These are phyloP conservation scores for Gymnopilus dilepis DNA, from an alignment of 768 basidiomycete genomes.

Conservation along the genomic window DNA sequence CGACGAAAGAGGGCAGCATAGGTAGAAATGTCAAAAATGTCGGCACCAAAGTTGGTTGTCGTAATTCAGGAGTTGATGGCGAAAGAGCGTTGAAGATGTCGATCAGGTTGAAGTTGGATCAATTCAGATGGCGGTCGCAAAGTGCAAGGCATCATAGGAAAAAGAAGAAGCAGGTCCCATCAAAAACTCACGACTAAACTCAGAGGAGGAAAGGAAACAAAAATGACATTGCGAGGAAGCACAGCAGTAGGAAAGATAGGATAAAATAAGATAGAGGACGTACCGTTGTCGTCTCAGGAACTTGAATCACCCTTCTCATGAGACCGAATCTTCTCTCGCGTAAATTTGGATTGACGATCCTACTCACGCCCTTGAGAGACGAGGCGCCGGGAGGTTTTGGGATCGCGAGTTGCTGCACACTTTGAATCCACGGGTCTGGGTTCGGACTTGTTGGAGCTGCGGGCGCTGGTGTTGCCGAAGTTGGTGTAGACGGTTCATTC, in stretches of 20 bases:
- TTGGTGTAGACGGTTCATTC: slow-evolving; percentile 1
- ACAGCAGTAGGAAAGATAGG: background rate
- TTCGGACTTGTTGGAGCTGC: background rate
- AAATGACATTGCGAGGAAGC: slow-evolving; percentile 3
- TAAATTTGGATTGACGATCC: slow-evolving; percentile 25
- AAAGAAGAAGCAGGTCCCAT: slow-evolving; percentile 17
- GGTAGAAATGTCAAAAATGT: background rate
- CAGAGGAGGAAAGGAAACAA: slow-evolving; percentile 17
- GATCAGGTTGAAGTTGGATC: slow-evolving; percentile 8
- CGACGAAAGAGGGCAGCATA: background rate
- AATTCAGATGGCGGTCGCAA: slow-evolving; percentile 2
- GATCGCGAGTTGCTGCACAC: background rate
- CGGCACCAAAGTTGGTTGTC: slow-evolving; percentile 12
- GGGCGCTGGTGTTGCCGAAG: slow-evolving; percentile 1
- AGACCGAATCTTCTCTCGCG: slow-evolving; percentile 34
- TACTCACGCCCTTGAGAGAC: slow-evolving; percentile 8
- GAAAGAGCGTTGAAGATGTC: background rate
- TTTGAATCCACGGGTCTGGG: slow-evolving; percentile 7
- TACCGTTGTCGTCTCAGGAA: slow-evolving; percentile 31
- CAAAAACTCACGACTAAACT: slow-evolving; percentile 25
- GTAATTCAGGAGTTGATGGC: slow-evolving; percentile 15
- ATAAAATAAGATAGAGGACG: slow-evolving; percentile 20
- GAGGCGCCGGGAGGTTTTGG: background rate
- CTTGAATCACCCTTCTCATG: slow-evolving; percentile 30
- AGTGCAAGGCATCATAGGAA: slow-evolving; percentile 13